Evolutionary conservation across 352 stramenopile species (phyloP), one percentile per base, ranked within the genome.

Genomic region (Phytophthora sojae): DNA sequence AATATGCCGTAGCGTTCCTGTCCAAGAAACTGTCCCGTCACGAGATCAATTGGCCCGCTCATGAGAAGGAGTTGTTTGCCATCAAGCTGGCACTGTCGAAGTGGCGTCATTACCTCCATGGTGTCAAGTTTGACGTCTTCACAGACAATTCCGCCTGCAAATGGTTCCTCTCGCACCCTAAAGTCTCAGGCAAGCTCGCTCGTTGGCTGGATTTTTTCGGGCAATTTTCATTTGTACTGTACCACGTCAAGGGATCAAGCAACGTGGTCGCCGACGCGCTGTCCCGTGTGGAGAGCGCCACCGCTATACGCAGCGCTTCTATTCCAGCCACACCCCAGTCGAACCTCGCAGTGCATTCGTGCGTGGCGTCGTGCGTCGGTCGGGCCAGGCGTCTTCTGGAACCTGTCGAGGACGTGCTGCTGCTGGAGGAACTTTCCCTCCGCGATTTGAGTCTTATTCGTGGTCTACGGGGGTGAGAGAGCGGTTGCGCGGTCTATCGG

Each of bases 31-130:
- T 64, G 1, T 55, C 51, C 3, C 23, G n/a, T 2, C 44, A 54
- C n/a, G 55, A 70, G 12, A 14, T 56, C n/a, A 62, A 63, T 9
- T 58, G 44, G 53, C 62, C 53, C 3, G 42, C 51, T 1, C 32
- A 63, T 23, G 63, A 70, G 30, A 64, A 64, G 23, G 63, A 64
- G 19, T 9, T 70, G 15, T 70, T 55, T 11, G 45, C 63, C 1
- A 70, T 64, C 17, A 70, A 70, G 47, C 6, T 64, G 11, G 54
- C 21, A 2, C 26, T 64, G 0, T 12, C 11, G 1, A 64, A 64
- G 7, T 70, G 55, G 55, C 7, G 55, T 9, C 47, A 64, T 8
- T 70, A 70, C 64, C 11, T 56, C 3, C 26, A 60, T 39, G 62
- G 17, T 9, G 11, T 12, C 0, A 32, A 70, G 6, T 70, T 70